Conservation (phyloP, 108 stramenopile genomes). For the Conticribra weissflogii region DNA sequence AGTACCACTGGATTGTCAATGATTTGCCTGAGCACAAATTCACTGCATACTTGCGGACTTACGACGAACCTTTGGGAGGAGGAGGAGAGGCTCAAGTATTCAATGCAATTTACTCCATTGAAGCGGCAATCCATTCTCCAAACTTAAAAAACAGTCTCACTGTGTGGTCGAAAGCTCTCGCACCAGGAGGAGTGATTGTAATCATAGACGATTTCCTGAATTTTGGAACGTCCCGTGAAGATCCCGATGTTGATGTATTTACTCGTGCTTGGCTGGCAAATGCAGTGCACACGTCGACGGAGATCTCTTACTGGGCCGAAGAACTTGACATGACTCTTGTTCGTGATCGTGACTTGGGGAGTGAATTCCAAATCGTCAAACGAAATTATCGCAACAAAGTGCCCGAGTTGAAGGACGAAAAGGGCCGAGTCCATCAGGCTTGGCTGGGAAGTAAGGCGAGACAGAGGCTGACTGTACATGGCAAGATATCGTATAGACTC, state of each 20-base stretch:
- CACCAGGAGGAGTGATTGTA: slow-evolving; percentile 47
- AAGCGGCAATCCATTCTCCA: slow-evolving; percentile 63
- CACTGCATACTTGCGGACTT: slow-evolving; percentile 39
- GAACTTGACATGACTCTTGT: slow-evolving; percentile 42
- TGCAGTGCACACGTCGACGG: slow-evolving; percentile 37
- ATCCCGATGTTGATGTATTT: slow-evolving; percentile 44
- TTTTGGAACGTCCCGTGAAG: slow-evolving; percentile 16
- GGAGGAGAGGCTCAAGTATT: slow-evolving; percentile 13
- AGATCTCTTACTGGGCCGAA: slow-evolving; percentile 24
- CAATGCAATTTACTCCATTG: slow-evolving; percentile 59
- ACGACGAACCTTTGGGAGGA: slow-evolving; percentile 39
- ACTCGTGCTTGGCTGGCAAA: slow-evolving; percentile 58
- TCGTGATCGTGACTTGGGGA: slow-evolving; percentile 44
- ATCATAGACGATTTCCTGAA: slow-evolving; percentile 61
- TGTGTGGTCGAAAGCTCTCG: slow-evolving; percentile 47
- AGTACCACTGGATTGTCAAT: slow-evolving; percentile 40
- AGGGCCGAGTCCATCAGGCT: slow-evolving; percentile 48
- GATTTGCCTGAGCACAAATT: slow-evolving; percentile 59
- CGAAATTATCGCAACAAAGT: slow-evolving; percentile 52
- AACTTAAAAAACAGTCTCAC: slow-evolving; percentile 38
- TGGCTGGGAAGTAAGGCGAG: slow-evolving; percentile 62
- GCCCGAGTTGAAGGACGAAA: slow-evolving; percentile 39
- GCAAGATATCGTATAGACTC: slow-evolving; percentile 57
- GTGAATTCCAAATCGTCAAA: slow-evolving; percentile 49
- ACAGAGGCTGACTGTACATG: slow-evolving; percentile 52